Conservation (phyloP, 2,329 filamentous ascomycete species). For the Chalaropsis thielavioides region DNA sequence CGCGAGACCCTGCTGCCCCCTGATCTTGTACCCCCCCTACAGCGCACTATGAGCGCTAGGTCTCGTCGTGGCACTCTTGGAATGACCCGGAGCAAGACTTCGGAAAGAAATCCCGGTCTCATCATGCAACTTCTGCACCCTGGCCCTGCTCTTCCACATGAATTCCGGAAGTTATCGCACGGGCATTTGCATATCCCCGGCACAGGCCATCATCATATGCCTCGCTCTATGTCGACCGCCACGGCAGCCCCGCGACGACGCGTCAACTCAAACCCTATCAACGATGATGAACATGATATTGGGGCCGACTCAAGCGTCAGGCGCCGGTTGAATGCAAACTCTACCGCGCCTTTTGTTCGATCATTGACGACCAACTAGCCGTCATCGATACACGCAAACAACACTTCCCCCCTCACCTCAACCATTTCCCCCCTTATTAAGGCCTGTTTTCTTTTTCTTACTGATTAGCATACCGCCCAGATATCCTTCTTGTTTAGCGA, state of each 20-base stretch:
- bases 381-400: not conserved
- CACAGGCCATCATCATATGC: conserved; percentile 1
- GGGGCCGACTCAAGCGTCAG: not conserved
- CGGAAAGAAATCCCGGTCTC: conserved; percentile 30
- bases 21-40: conserved; percentile 25
- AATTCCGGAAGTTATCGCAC: conserved; percentile 19
- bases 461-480: not conserved
- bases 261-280: conserved; percentile 10
- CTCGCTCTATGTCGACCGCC: conserved; percentile 9
- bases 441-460: conserved; percentile 2
- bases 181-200: conserved; percentile 8
- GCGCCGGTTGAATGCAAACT: not conserved
- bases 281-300: conserved; percentile 12
- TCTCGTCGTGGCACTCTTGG: conserved; percentile 22
- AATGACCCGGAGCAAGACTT: conserved; percentile 11
- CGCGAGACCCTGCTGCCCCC: conserved; percentile 36
- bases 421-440: not conserved
- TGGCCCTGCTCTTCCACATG: conserved; percentile 29
- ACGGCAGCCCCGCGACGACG: conserved; percentile 6
- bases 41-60: conserved; percentile 26
- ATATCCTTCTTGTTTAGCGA: conserved; percentile 4
- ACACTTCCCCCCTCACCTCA: not conserved
- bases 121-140: conserved; percentile 35
- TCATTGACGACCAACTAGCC: conserved; percentile 9
- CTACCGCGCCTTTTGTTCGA: conserved; percentile 5